These are phyloP conservation scores for Xylaria flabelliformis DNA, from an alignment of 495 filamentous ascomycete genomes.

Conservation along the genomic window DNA sequence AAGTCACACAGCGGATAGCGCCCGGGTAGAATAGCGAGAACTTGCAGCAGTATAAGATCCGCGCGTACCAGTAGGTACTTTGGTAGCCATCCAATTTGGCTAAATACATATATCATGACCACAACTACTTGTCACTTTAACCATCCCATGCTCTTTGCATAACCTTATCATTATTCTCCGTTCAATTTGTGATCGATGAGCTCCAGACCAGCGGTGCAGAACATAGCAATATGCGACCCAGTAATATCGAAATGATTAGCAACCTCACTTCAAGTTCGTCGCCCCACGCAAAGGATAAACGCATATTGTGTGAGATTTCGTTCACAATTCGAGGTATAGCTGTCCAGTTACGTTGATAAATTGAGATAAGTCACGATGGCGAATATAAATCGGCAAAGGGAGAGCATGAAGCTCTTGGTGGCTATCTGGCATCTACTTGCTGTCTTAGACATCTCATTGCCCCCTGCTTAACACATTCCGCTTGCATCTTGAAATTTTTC, in stretches of 20 bases:
- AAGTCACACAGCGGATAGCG: conserved; percentile 19
- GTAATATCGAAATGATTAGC: conserved; percentile 21
- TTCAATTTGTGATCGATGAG: neutral
- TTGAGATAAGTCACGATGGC: neutral
- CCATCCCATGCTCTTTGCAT: neutral
- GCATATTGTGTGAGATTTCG: neutral
- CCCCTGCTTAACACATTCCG: neutral
- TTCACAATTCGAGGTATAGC: neutral
- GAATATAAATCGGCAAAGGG: conserved; percentile 2
- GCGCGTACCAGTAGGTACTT: conserved; percentile 17
- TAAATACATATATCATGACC: conserved; percentile 16
- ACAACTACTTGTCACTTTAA: conserved; percentile 16
- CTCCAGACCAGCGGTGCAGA: neutral
- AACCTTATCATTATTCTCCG: neutral
- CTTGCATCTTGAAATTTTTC: neutral
- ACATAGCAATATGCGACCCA: conserved; percentile 14
- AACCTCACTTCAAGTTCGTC: conserved; percentile 5
- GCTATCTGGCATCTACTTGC: neutral
- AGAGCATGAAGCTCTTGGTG: neutral
- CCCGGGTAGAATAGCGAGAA: conserved; percentile 16
- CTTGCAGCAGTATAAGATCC: neutral
- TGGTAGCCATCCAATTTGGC: conserved; percentile 19
- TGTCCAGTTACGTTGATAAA: neutral
- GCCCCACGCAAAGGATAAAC: neutral
- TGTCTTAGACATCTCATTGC: neutral